phyloP scores from a whole-genome alignment of 495 filamentous ascomycete species.

The Daldinia bambusicola region DNA sequence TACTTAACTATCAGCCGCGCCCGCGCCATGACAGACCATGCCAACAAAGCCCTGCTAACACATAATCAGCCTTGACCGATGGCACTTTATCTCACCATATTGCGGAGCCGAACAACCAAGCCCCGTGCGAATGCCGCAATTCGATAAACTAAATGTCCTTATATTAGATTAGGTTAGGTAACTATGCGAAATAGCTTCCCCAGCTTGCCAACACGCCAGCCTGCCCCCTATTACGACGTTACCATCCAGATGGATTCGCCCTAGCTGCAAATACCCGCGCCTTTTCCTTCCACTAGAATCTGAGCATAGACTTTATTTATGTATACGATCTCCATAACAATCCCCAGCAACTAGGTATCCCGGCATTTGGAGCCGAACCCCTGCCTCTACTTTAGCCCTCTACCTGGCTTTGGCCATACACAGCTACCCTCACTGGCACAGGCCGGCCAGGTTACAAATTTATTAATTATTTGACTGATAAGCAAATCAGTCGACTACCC shows the following conservation, averaged over 20 bases:
- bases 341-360: slow-evolving; percentile 10
- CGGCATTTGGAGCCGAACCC: slow-evolving; percentile 19
- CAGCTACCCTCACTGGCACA: background rate
- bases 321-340: slow-evolving; percentile 15
- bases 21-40: slow-evolving; percentile 2
- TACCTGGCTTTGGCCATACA: slow-evolving; percentile 22
- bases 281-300: background rate
- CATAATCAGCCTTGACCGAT: slow-evolving; percentile 30
- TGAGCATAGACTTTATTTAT: slow-evolving; percentile 23
- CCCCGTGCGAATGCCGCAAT: slow-evolving; percentile 1
- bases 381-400: slow-evolving; percentile 30
- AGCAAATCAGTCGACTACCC: slow-evolving; percentile 18
- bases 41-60: slow-evolving; percentile 3
- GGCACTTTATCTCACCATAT: slow-evolving; percentile 41
- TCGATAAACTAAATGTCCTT: slow-evolving; percentile 7
- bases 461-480: slow-evolving; percentile 21
- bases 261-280: background rate
- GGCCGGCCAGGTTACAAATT: background rate
- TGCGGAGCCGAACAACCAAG: slow-evolving; percentile 20
- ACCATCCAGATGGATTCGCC: slow-evolving; percentile 8
- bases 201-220: background rate
- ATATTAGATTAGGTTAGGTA: background rate
- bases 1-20: background rate
- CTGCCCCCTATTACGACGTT: slow-evolving; percentile 8
- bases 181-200: slow-evolving; percentile 1